Conservation (phyloP, 2,329 filamentous ascomycete genomes). For the Pseudogymnoascus sp. region DNA sequence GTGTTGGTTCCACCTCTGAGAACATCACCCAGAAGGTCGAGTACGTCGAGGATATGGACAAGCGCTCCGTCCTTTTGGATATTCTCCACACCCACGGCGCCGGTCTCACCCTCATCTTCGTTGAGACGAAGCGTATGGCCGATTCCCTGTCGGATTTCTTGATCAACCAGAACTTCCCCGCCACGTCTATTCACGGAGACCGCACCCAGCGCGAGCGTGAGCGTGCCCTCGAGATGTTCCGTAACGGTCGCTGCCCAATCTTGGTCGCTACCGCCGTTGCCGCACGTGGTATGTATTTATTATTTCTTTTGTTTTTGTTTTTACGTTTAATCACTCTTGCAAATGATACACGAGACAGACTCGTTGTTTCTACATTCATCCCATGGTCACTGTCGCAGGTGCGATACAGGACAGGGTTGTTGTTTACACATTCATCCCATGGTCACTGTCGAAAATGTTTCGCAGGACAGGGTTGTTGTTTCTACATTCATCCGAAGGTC, state of each 20-base stretch:
- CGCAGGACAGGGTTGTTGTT: too few species aligned
- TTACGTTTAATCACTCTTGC: too few species aligned
- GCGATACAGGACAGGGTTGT: too few species aligned
- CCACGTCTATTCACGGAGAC: slow-evolving; percentile 97
- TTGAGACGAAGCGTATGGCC: slow-evolving; percentile 99
- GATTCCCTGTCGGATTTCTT: slow-evolving; percentile 96
- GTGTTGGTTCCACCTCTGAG: slow-evolving; percentile 98
- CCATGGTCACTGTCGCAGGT: too few species aligned
- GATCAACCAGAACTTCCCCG: slow-evolving; percentile 97
- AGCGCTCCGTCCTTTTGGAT: slow-evolving; percentile 93
- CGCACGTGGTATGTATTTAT: slow-evolving; percentile 45
- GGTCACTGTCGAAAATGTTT: too few species aligned
- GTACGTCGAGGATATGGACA: slow-evolving; percentile 94
- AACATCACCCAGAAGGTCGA: slow-evolving; percentile 99
- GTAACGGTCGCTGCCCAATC: slow-evolving; percentile 89
- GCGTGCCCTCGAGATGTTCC: slow-evolving; percentile 95
- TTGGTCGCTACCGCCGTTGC: slow-evolving; percentile 95
- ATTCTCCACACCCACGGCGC: slow-evolving; percentile 90
- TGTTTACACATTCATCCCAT: too few species aligned
- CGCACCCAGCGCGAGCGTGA: slow-evolving; percentile 98
- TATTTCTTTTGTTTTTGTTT: too few species aligned
- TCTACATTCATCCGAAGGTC: too few species aligned
- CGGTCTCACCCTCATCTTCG: slow-evolving; percentile 92
- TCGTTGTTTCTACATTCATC: too few species aligned
- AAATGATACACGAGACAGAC: too few species aligned